Percentiles rank a stretch among this genome's conserved stretches.
phyloP scores from a whole-genome alignment of 2,329 filamentous ascomycete species.

The Ascochyta clinopodiicola region DNA sequence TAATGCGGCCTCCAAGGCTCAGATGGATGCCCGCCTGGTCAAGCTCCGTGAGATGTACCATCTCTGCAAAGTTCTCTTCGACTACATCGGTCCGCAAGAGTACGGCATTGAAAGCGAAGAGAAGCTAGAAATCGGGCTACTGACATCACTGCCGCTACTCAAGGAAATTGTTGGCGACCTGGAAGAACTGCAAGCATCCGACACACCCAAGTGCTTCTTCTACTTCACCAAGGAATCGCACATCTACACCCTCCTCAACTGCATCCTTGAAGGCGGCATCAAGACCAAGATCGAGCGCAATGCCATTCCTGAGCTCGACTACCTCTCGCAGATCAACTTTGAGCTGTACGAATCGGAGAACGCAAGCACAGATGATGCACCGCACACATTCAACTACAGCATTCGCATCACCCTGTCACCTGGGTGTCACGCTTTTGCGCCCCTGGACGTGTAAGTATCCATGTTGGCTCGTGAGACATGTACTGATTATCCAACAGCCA shows the following conservation, averaged over 20 bases:
- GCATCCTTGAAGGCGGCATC: constrained; percentile 94
- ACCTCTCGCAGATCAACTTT: constrained; percentile 96
- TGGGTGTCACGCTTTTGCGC: constrained; percentile 95
- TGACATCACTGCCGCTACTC: constrained; percentile 90
- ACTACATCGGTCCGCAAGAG: constrained; percentile 98
- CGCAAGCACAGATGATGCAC: constrained; percentile 61
- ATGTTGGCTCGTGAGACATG: neutral
- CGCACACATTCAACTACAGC: constrained; percentile 85
- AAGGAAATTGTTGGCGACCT: constrained; percentile 97
- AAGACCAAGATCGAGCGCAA: constrained; percentile 96
- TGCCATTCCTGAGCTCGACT: constrained; percentile 95
- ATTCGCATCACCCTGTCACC: constrained; percentile 96
- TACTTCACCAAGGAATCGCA: constrained; percentile 99
- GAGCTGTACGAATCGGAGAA: constrained; percentile 97
- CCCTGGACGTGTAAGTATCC: constrained; percentile 73
- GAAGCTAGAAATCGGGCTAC: constrained; percentile 96
- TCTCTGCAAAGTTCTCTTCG: constrained; percentile 91
- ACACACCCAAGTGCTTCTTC: constrained; percentile 93
- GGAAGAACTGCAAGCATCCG: constrained; percentile 94
- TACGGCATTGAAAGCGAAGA: constrained; percentile 95
- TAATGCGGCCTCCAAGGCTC: constrained; percentile 66
- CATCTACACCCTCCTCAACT: constrained; percentile 97
- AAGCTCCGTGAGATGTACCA: constrained; percentile 93
- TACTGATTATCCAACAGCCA: constrained; percentile 55
- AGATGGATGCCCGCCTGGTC: constrained; percentile 82